These are phyloP conservation scores for Simmondsia chinensis DNA, from an alignment of 148 eudicot species.

Conservation along the genomic window DNA sequence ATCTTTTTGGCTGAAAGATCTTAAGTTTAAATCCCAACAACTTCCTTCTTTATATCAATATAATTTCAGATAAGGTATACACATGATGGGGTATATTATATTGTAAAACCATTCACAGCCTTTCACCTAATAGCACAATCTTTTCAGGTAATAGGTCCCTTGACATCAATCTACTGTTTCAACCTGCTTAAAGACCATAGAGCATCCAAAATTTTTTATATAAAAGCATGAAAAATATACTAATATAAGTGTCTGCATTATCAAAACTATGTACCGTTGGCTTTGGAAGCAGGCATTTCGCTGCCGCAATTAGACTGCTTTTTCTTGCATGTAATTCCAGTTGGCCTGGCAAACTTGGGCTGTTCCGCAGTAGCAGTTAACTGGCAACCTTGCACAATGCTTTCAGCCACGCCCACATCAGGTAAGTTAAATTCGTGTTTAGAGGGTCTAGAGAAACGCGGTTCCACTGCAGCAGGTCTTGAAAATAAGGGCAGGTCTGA, in stretches of 20 bases:
- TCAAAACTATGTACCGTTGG: constrained; percentile 21
- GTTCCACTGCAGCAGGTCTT: constrained; percentile 24
- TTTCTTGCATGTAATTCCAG: constrained; percentile 5
- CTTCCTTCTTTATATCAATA: no score
- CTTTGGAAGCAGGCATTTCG: constrained; percentile 10
- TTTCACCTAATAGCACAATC: no score
- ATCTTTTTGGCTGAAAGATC: no score
- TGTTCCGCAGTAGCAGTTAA: constrained; percentile 21
- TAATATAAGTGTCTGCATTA: no score
- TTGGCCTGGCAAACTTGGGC: constrained; percentile 43
- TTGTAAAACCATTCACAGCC: no score
- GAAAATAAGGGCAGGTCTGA: constrained; percentile 40
- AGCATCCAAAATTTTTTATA: no score
- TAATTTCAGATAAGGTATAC: no score
- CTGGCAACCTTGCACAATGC: constrained; percentile 3
- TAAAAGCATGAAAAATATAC: no score
- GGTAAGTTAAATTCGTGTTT: constrained; percentile 12
- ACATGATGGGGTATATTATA: no score
- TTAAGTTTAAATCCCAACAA: no score
- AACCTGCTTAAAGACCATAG: not conserved
- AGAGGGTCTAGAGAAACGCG: constrained; percentile 39
- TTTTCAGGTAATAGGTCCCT: no score
- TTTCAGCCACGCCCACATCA: constrained; percentile 5
- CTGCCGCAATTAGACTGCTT: constrained; percentile 11
- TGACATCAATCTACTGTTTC: not conserved